phyloP scores from a whole-genome alignment of 1,139 yeast species.

The Debaryomycetaceae sp. region DNA sequence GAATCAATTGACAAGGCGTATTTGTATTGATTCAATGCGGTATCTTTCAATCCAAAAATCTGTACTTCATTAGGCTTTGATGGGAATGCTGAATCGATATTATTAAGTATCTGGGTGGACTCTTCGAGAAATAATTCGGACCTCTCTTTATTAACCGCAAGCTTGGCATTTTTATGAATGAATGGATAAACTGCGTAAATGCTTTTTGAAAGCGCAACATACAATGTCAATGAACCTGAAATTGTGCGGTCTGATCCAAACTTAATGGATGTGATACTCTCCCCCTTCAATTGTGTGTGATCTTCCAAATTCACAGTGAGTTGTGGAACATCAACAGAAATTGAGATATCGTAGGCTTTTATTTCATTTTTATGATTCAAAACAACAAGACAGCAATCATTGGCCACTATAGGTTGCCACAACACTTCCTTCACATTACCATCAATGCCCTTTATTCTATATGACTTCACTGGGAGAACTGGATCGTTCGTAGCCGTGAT shows the following conservation, averaged over 20 bases:
- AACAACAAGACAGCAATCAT: conserved; percentile 29
- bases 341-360: conserved; percentile 26
- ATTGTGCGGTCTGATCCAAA: conserved; percentile 33
- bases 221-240: conserved; percentile 34
- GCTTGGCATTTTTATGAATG: conserved; percentile 14
- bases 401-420: conserved; percentile 32
- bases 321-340: conserved; percentile 24
- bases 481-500: conserved; percentile 7
- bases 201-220: conserved; percentile 24
- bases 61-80: conserved; percentile 5
- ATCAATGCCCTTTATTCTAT: conserved; percentile 14
- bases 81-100: conserved; percentile 17
- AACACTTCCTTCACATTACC: conserved; percentile 22
- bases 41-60: not conserved
- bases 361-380: conserved; percentile 24
- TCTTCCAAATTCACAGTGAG: conserved; percentile 18
- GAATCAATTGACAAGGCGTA: conserved; percentile 6
- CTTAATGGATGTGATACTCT: conserved; percentile 26
- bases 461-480: conserved; percentile 13
- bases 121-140: conserved; percentile 25
- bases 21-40: conserved; percentile 15
- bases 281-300: conserved; percentile 11
- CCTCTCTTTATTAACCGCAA: conserved; percentile 22
- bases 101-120: conserved; percentile 16
- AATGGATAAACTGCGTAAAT: conserved; percentile 37